A percentile compares a stretch with the other conserved stretches of the same genome.
These are phyloP conservation scores for Candida easanensis DNA, from an alignment of 805 yeast genomes.

Conservation along the genomic window DNA sequence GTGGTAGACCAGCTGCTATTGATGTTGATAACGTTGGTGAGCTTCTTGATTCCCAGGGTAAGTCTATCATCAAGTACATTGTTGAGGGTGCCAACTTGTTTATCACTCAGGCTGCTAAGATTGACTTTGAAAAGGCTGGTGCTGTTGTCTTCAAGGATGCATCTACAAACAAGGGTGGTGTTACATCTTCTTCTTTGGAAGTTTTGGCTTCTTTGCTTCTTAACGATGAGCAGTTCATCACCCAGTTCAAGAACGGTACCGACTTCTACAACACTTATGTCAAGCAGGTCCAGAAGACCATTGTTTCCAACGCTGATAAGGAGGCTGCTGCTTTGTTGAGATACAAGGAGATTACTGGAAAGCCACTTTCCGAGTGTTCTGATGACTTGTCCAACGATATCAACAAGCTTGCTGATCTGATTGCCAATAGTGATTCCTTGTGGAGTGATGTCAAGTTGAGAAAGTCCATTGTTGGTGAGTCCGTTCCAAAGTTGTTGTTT, in stretches of 20 bases:
- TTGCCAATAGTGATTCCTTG: slow-evolving; percentile 84
- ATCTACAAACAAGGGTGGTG: slow-evolving; percentile 97
- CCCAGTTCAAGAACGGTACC: slow-evolving; percentile 71
- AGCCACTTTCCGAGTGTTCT: slow-evolving; percentile 63
- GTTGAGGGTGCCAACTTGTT: slow-evolving; percentile 98
- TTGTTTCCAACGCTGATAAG: slow-evolving; percentile 72
- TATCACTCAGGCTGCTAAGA: slow-evolving; percentile 90
- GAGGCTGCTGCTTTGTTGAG: slow-evolving; percentile 90
- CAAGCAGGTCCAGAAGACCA: slow-evolving; percentile 70
- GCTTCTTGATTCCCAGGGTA: slow-evolving; percentile 72
- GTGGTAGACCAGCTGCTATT: slow-evolving; percentile 97
- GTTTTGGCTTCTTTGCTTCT: slow-evolving; percentile 92
- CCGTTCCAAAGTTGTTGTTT: slow-evolving; percentile 74
- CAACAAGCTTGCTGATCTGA: slow-evolving; percentile 81
- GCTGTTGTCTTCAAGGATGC: slow-evolving; percentile 90
- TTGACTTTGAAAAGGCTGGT: slow-evolving; percentile 83
- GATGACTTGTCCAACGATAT: slow-evolving; percentile 81
- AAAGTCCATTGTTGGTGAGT: slow-evolving; percentile 68
- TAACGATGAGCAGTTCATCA: slow-evolving; percentile 77
- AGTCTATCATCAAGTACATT: slow-evolving; percentile 75
- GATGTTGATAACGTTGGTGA: slow-evolving; percentile 76
- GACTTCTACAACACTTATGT: slow-evolving; percentile 82
- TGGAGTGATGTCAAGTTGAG: slow-evolving; percentile 73
- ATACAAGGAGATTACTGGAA: slow-evolving; percentile 61
- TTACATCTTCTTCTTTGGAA: slow-evolving; percentile 92